Conservation (phyloP, 805 yeast genomes). For the Jamesozyma spencerorum region DNA sequence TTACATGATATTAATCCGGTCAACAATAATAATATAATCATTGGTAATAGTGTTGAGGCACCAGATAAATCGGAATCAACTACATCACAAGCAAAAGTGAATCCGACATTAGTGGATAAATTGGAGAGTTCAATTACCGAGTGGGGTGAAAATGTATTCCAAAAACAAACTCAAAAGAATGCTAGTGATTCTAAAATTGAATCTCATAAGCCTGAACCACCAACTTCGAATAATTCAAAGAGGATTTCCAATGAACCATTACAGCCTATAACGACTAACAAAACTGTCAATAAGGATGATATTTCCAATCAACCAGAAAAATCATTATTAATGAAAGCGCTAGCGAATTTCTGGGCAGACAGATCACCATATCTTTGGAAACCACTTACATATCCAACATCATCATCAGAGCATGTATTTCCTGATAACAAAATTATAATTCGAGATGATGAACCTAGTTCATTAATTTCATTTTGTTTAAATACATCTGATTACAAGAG, state of each 20-base stretch:
- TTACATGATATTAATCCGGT: conserved; percentile 16
- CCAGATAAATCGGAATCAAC: neutral
- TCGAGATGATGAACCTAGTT: conserved; percentile 93
- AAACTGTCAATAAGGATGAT: conserved; percentile 20
- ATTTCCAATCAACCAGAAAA: conserved; percentile 47
- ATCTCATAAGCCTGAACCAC: neutral
- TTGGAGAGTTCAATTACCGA: conserved; percentile 26
- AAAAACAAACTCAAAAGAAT: conserved; percentile 4
- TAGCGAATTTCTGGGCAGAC: conserved; percentile 95
- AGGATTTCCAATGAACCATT: conserved; percentile 8
- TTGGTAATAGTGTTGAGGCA: conserved; percentile 2
- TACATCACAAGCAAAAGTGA: conserved; percentile 4
- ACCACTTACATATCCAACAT: conserved; percentile 74
- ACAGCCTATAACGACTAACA: conserved; percentile 16
- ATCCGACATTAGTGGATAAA: conserved; percentile 22
- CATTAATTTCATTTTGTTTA: conserved; percentile 85
- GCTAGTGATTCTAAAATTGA: neutral
- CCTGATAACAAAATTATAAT: conserved; percentile 90
- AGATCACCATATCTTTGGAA: conserved; percentile 93
- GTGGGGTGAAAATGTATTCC: conserved; percentile 23
- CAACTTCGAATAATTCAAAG: neutral
- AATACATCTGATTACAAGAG: conserved; percentile 69
- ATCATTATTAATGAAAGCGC: conserved; percentile 67
- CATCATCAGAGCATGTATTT: conserved; percentile 77
- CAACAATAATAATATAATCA: neutral